Percentiles rank a stretch among this genome's conserved stretches.
Conservation (phyloP, 2,329 filamentous ascomycete genomes). For the Stenocarpella maydis region DNA sequence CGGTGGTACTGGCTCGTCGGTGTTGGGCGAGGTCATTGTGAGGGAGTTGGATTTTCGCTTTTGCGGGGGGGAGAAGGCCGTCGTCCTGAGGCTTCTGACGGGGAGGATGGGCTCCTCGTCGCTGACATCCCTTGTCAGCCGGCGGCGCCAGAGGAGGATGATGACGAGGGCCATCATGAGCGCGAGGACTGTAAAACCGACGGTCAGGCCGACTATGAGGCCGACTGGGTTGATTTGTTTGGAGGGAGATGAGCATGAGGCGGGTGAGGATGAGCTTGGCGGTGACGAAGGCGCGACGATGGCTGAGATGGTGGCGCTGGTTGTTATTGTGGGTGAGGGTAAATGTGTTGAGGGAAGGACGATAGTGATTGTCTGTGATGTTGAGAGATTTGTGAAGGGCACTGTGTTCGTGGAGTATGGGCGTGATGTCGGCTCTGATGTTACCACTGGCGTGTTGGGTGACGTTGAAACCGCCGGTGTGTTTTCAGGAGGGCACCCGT, state of each 20-base stretch:
- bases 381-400: constrained; percentile 2
- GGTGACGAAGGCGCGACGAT: neutral
- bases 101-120: constrained; percentile 18
- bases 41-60: neutral
- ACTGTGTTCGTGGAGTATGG: neutral
- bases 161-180: constrained; percentile 23
- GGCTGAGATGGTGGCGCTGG: neutral
- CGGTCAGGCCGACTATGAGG: constrained; percentile 17
- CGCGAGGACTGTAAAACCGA: constrained; percentile 11
- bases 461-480: constrained; percentile 25
- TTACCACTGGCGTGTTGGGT: constrained; percentile 11
- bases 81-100: neutral
- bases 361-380: neutral
- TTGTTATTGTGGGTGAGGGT: neutral
- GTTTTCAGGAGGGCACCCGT: constrained; percentile 42
- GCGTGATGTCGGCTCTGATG: constrained; percentile 32
- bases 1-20: constrained; percentile 15
- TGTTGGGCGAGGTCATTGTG: neutral
- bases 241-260: neutral
- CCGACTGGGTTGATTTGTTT: constrained; percentile 7
- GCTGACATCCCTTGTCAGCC: neutral
- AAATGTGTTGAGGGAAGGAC: neutral
- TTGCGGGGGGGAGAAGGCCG: neutral
- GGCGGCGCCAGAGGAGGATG: constrained; percentile 23
- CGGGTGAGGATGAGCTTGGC: neutral